Conservation (phyloP, 176 grass and related monocot species). For the bread wheat (Triticum aestivum) region IWGSC_CS_RefSeq_v2.1 NC_057802.1:557261222-557261721, state of each 20-base stretch:
- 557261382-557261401: conserved; percentile 46
- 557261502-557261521: conserved; percentile 51
- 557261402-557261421: conserved; percentile 61
- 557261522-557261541: conserved; percentile 81
- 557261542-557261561: conserved; percentile 16
- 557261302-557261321: conserved; percentile 46
- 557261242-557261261: conserved; percentile 36
- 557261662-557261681: conserved; percentile 76
- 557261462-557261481: conserved; percentile 55
- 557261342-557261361: conserved; percentile 58
- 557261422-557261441: conserved; percentile 68
- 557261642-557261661: conserved; percentile 96
- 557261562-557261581: neutral
- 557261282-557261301: conserved; percentile 93
- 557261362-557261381: conserved; percentile 57
- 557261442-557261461: conserved; percentile 45
- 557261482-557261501: conserved; percentile 54
- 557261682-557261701: conserved; percentile 99
- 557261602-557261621: neutral
- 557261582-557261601: conserved; percentile 27
- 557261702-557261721: conserved; percentile 97
- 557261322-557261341: conserved; percentile 38
- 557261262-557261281: conserved; percentile 86
- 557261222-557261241: conserved; percentile 11
- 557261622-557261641: conserved; percentile 96